A percentile compares a stretch with the other conserved stretches of the same genome.
Conservation (phyloP, 2,329 filamentous ascomycete species). For the Aspergillus tubingensis region DNA sequence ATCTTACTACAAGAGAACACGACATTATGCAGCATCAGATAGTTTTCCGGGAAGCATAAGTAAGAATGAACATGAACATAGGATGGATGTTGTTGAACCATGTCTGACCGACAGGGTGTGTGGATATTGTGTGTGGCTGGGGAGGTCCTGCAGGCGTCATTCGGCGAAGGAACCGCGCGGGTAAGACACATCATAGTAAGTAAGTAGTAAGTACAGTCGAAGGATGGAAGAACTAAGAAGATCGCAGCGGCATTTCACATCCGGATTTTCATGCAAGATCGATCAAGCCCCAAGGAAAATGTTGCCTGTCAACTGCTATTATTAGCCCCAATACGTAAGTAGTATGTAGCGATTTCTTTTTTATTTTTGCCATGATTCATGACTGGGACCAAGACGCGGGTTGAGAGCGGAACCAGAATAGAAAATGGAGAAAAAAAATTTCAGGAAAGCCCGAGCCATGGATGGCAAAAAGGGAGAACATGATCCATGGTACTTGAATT, state of each 20-base stretch:
- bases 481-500: not conserved
- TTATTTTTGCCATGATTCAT: not conserved
- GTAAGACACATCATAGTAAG: too few relatives aligned
- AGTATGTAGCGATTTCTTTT: not conserved
- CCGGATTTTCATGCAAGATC: not conserved
- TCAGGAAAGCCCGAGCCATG: not conserved
- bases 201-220: not conserved
- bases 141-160: not conserved
- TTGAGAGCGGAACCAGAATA: constrained; percentile 1
- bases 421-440: not conserved
- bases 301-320: constrained; percentile 8
- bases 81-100: not conserved
- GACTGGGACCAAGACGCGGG: not conserved
- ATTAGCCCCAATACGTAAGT: not conserved
- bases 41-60: not conserved
- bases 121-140: not conserved
- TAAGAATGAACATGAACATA: too few relatives aligned
- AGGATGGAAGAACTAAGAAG: not conserved
- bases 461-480: not conserved
- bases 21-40: too few relatives aligned
- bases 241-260: not conserved
- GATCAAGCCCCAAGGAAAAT: not conserved
- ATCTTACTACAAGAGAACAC: too few relatives aligned
- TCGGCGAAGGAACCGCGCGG: too few relatives aligned
- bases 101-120: not conserved